These are phyloP conservation scores for Chaetomiaceae sp. DNA, from an alignment of 2,329 filamentous ascomycete genomes.

Conservation along the genomic window DNA sequence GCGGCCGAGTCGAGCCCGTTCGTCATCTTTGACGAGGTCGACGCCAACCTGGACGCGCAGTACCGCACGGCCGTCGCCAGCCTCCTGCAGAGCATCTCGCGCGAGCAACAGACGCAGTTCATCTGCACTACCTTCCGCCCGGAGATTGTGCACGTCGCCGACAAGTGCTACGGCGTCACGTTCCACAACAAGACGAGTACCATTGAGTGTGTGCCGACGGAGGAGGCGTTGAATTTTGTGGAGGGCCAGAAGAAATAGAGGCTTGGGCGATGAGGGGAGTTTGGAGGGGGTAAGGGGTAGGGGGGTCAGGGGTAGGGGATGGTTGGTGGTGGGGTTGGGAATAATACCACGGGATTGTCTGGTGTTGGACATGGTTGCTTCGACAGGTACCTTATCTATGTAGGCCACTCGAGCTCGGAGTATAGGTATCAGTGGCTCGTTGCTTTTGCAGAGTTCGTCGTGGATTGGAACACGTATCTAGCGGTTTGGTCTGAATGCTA, in stretches of 20 bases:
- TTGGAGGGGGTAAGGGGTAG: too few relatives aligned
- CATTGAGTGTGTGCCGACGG: constrained; percentile 82
- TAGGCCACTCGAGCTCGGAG: too few relatives aligned
- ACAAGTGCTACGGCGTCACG: constrained; percentile 96
- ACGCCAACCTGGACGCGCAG: constrained; percentile 95
- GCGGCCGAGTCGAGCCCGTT: constrained; percentile 96
- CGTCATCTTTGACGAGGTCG: constrained; percentile 98
- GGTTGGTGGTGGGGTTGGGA: neutral
- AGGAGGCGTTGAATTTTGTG: constrained; percentile 89
- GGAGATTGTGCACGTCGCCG: constrained; percentile 90
- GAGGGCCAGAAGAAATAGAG: constrained; percentile 63
- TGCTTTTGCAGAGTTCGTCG: too few relatives aligned
- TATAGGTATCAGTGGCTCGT: neutral
- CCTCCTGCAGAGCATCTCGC: constrained; percentile 75
- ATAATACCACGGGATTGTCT: too few relatives aligned
- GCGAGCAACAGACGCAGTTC: constrained; percentile 69
- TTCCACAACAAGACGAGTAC: constrained; percentile 92
- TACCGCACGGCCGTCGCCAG: constrained; percentile 94
- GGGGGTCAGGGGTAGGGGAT: too few relatives aligned
- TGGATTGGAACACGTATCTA: neutral
- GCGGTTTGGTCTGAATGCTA: too few relatives aligned
- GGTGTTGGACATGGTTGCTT: neutral
- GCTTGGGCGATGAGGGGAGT: too few relatives aligned
- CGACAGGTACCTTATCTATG: too few relatives aligned
- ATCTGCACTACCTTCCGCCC: constrained; percentile 99